Evolutionary conservation across 768 basidiomycete species (phyloP).

Genomic region (Boletus edulis): DNA sequence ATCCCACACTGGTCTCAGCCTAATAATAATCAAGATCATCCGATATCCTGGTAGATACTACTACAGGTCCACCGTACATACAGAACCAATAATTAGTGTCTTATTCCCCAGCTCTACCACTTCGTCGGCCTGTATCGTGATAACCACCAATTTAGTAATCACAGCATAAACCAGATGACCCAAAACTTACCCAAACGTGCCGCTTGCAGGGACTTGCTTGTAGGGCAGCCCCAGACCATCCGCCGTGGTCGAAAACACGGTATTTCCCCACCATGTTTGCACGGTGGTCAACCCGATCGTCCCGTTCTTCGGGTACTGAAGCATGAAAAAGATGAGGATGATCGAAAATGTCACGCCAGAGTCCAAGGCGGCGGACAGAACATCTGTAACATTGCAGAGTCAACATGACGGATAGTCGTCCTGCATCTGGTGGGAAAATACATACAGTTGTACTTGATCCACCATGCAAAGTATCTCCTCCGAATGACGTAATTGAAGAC

Average conservation of each 20-base stretch:
- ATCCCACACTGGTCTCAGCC: background rate
- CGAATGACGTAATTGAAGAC: constrained; percentile 64
- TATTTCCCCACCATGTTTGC: constrained; percentile 74
- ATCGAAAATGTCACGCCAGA: constrained; percentile 61
- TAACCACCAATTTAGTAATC: background rate
- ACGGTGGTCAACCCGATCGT: constrained; percentile 53
- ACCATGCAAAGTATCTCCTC: constrained; percentile 62
- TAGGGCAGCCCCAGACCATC: constrained; percentile 12
- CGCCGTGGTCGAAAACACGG: constrained; percentile 28
- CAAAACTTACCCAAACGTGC: constrained; percentile 28
- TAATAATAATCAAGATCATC: too few species aligned
- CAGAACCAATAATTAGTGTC: too few species aligned
- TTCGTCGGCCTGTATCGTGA: constrained; percentile 1
- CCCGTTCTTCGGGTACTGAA: constrained; percentile 67
- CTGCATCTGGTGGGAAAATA: background rate
- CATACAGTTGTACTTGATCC: constrained; percentile 53
- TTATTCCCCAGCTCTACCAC: background rate
- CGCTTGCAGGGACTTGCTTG: constrained; percentile 9
- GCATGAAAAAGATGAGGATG: constrained; percentile 55
- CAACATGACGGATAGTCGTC: constrained; percentile 12
- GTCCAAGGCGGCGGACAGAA: constrained; percentile 71
- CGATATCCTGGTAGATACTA: too few species aligned
- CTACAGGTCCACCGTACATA: too few species aligned
- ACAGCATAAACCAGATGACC: background rate
- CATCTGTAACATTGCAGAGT: constrained; percentile 34